A percentile compares a stretch with the other conserved stretches of the same genome.
Evolutionary conservation across 1,284 basidiomycete species (phyloP).

Genomic region (Phlebopus sp.): DNA sequence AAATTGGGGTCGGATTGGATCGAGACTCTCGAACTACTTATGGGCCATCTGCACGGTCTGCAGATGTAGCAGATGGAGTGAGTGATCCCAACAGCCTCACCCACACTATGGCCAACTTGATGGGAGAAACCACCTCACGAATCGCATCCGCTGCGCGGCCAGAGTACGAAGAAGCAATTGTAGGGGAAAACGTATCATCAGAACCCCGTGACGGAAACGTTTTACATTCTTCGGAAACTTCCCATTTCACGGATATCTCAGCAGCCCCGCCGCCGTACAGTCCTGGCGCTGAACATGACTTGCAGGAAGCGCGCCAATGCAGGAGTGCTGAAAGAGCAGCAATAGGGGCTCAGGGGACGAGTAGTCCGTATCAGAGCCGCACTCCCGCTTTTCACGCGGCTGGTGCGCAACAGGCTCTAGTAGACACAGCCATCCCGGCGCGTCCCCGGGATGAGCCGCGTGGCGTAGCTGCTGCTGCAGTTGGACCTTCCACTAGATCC

Average conservation of each 20-base stretch:
- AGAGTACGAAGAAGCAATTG: slow-evolving; percentile 6
- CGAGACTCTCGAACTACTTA: not conserved
- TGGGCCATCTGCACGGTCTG: not conserved
- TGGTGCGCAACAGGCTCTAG: not conserved
- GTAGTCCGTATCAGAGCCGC: not conserved
- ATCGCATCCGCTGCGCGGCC: not conserved
- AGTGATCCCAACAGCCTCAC: slow-evolving; percentile 8
- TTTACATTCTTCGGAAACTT: slow-evolving; percentile 10
- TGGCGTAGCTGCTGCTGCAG: not conserved
- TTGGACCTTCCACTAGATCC: not conserved
- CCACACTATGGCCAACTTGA: slow-evolving; percentile 10
- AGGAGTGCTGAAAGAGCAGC: not conserved
- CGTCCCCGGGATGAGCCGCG: slow-evolving; percentile 9
- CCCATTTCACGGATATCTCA: not conserved
- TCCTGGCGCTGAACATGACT: not conserved
- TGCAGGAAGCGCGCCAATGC: slow-evolving; percentile 7
- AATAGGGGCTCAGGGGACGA: not conserved
- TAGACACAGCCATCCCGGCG: slow-evolving; percentile 1
- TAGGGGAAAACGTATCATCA: not conserved
- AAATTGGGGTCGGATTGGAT: not conserved
- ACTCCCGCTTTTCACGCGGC: not conserved
- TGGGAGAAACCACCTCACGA: not conserved
- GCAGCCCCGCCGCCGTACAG: slow-evolving; percentile 6
- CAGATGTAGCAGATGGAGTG: not conserved
- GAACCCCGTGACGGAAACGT: slow-evolving; percentile 3